Evolutionary conservation across 179 eudicot genomes (phyloP).

Genomic region (Camellia oleifera): DNA sequence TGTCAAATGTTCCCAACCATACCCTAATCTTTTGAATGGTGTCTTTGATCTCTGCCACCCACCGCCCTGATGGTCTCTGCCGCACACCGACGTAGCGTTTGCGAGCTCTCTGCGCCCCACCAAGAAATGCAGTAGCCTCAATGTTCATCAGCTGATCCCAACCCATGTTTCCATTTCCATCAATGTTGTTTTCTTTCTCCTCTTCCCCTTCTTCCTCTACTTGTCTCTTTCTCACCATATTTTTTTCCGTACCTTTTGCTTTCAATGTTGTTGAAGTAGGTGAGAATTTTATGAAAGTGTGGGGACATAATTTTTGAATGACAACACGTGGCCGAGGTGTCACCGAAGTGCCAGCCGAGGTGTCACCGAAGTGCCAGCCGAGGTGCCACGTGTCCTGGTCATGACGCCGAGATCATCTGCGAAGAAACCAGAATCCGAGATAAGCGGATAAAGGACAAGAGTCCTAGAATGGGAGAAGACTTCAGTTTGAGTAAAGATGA

Average conservation of each 20-base stretch:
- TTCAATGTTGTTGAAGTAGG: background rate
- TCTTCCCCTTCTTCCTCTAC: conserved; percentile 5
- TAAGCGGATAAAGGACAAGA: too few relatives aligned
- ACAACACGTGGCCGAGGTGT: too few relatives aligned
- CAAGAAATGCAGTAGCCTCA: background rate
- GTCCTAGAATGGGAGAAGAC: too few relatives aligned
- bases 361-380: too few relatives aligned
- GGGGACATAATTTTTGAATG: too few relatives aligned
- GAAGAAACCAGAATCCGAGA: too few relatives aligned
- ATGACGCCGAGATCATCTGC: too few relatives aligned
- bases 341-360: too few relatives aligned
- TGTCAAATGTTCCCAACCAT: conserved; percentile 37
- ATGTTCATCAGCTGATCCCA: conserved; percentile 10
- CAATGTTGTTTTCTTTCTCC: background rate
- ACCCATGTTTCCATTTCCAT: background rate
- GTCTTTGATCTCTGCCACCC: conserved; percentile 36
- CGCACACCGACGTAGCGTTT: conserved; percentile 28
- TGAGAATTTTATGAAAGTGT: background rate
- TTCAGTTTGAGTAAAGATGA: too few relatives aligned
- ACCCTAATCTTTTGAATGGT: conserved; percentile 35
- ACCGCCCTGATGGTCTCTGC: conserved; percentile 31
- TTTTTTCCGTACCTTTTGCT: background rate
- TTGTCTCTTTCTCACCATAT: conserved; percentile 20
- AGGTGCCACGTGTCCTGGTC: too few relatives aligned
- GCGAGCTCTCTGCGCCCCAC: conserved; percentile 14